A percentile compares a stretch with the other conserved stretches of the same genome.
Conservation (phyloP, 352 stramenopile species). For the Globisporangium lucens region DNA sequence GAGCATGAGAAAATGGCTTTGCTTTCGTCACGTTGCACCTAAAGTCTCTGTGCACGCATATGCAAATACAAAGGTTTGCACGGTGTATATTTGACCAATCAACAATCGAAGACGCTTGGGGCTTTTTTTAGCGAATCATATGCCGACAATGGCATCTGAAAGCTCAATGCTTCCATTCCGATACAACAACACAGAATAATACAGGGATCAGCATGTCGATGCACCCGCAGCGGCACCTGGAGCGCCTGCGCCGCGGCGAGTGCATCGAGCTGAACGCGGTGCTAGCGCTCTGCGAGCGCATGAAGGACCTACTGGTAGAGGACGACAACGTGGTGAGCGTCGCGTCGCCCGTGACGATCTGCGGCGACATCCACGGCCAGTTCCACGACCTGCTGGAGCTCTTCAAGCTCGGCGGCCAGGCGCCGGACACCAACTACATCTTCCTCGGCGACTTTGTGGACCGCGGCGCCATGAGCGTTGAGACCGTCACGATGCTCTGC, state of each 20-base stretch:
- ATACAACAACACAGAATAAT: background rate
- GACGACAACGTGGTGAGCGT: constrained; percentile 85
- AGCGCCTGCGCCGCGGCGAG: constrained; percentile 61
- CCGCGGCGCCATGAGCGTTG: constrained; percentile 93
- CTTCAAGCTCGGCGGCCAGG: constrained; percentile 88
- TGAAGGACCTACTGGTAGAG: constrained; percentile 66
- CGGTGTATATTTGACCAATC: background rate
- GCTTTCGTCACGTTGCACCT: background rate
- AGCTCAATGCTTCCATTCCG: no score
- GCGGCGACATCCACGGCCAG: constrained; percentile 96
- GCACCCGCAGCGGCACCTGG: constrained; percentile 41
- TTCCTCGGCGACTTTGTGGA: constrained; percentile 99
- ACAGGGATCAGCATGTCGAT: constrained; percentile 19
- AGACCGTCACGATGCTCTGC: constrained; percentile 91
- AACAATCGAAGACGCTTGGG: no score
- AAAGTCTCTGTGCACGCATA: background rate
- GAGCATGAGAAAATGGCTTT: background rate
- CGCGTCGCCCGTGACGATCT: constrained; percentile 74
- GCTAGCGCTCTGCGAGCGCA: constrained; percentile 59
- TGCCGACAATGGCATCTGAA: no score
- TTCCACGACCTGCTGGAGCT: constrained; percentile 96
- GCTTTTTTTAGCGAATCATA: no score
- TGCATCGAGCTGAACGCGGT: constrained; percentile 46
- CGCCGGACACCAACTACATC: constrained; percentile 86
- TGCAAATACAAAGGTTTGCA: background rate